Conservation (phyloP, 805 yeast species). For the Candida saitoana region DNA sequence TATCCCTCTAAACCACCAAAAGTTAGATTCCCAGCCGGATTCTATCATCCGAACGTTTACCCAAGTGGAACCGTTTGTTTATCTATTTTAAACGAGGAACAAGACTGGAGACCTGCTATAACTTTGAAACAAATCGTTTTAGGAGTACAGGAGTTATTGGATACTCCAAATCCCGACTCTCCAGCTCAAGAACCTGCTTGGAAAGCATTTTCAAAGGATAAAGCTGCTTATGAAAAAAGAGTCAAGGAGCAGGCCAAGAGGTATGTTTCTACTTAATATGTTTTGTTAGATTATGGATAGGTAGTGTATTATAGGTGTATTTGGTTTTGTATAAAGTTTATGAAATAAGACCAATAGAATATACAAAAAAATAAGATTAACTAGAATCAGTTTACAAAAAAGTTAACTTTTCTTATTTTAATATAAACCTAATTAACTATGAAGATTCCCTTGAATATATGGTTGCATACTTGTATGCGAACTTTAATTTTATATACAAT, state of each 20-base stretch:
- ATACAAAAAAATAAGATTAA: too few relatives aligned
- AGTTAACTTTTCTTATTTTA: too few relatives aligned
- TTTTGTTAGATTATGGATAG: too few relatives aligned
- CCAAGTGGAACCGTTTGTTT: conserved; percentile 97
- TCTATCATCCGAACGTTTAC: conserved; percentile 95
- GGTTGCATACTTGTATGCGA: too few relatives aligned
- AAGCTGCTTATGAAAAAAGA: conserved; percentile 63
- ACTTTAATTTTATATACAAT: not conserved
- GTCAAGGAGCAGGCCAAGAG: conserved; percentile 77
- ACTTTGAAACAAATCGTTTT: conserved; percentile 82
- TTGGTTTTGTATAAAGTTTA: too few relatives aligned
- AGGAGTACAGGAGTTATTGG: conserved; percentile 89
- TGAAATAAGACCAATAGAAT: too few relatives aligned
- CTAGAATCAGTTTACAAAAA: too few relatives aligned
- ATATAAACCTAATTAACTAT: too few relatives aligned
- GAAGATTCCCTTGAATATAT: too few relatives aligned
- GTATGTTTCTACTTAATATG: conserved; percentile 44
- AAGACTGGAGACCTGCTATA: conserved; percentile 98
- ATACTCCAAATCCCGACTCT: conserved; percentile 87
- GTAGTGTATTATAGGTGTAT: not conserved
- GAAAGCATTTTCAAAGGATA: conserved; percentile 74
- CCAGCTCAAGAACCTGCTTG: conserved; percentile 99
- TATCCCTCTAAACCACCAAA: conserved; percentile 97
- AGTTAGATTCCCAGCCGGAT: conserved; percentile 81
- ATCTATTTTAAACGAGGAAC: conserved; percentile 87